Evolutionary conservation across 2,329 filamentous ascomycete species (phyloP), one percentile per base, ranked within the genome.

Genomic region (Aphanocladium album): DNA sequence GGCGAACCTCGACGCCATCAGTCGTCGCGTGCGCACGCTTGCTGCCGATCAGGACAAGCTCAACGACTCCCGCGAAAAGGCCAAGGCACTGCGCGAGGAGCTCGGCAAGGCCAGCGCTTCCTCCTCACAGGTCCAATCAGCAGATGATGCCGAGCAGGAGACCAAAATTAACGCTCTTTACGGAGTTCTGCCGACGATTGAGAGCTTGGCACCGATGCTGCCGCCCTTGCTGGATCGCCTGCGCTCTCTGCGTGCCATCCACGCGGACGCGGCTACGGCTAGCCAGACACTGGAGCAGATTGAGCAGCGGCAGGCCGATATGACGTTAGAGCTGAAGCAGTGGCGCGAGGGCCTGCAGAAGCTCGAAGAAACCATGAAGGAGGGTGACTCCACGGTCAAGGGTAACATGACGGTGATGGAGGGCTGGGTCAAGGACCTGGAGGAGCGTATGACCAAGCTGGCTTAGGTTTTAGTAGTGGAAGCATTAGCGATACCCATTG

Each of bases 111-210:
- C 79, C 19, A 39, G 60, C 39, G 25, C 35, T 23, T 11, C 52
- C 9, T 23, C 52, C 1, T 77, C 72, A 9, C 71, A 77, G 3
- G 67, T 75, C 1, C 69, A 76, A 5, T 76, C 79, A 21, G 68
- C 69, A 9, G 73, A 83, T 60, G 80, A 88, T 64, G 77, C 81
- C 9, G 91, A 96, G 67, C 89, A 96, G 67, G 83, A 87, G 45
- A 83, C 90, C 57, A 96, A 96, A 72, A 89, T 99, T 72, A 95
- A 96, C 65, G 90, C 93, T 1, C 83, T 99, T 5, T 97, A 97
- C 74, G 89, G 90, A 1, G 90, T 91, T 3, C 79, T 99, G 17
- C 89, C 92, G 1, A 95, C 91, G 0, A 95, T 99, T 62, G 92
- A 96, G 74, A 89, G 83, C 60, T 80, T 99, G 8, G 83, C 91